These are phyloP conservation scores for Golubevia sp. DNA, from an alignment of 1,284 basidiomycete species.

Conservation along the genomic window DNA sequence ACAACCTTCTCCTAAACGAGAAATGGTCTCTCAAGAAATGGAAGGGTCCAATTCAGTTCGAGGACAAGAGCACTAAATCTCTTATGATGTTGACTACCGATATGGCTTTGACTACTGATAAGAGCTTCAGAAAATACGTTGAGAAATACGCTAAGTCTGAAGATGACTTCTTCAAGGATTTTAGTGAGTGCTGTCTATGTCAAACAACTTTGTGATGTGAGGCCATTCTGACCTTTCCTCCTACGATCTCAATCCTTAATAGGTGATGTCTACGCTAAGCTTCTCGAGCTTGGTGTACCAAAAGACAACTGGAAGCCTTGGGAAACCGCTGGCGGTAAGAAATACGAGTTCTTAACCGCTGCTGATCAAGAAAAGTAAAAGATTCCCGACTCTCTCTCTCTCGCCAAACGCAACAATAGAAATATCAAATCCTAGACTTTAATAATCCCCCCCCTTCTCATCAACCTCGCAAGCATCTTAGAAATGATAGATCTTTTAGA, in stretches of 20 bases:
- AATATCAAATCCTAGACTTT: too few species aligned
- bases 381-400: too few species aligned
- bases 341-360: too few species aligned
- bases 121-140: slow-evolving; percentile 46
- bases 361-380: too few species aligned
- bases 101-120: background rate
- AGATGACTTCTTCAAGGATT: slow-evolving; percentile 57
- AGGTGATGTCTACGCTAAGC: slow-evolving; percentile 31
- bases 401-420: too few species aligned
- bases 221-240: too few species aligned
- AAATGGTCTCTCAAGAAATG: slow-evolving; percentile 70
- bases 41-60: slow-evolving; percentile 74
- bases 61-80: slow-evolving; percentile 83
- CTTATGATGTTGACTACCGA: slow-evolving; percentile 77
- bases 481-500: too few species aligned
- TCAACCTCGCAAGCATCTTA: too few species aligned
- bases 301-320: slow-evolving; percentile 47
- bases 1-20: slow-evolving; percentile 83
- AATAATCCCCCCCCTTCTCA: too few species aligned
- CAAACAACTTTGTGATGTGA: too few species aligned
- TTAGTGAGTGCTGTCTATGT: too few species aligned
- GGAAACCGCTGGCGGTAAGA: slow-evolving; percentile 24
- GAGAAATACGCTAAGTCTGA: slow-evolving; percentile 56
- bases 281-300: slow-evolving; percentile 56
- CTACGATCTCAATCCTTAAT: too few species aligned